Base-by-base conservation (phyloP, 164 flowering plant species). In the Akebia trifoliata region DNA sequence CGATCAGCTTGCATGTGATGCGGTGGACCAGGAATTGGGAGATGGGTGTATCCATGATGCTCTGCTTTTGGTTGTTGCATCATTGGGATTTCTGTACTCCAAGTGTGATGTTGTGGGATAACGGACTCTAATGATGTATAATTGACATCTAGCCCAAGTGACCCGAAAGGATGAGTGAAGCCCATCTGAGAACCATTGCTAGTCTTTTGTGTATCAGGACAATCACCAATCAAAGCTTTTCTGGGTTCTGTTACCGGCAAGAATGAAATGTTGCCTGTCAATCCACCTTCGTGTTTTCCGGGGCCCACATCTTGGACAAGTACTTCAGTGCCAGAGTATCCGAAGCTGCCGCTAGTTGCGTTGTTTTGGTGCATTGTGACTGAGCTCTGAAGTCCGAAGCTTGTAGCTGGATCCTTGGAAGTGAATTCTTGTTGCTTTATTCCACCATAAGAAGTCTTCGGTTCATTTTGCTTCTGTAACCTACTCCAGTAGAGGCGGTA, bases 401-500 rank as follows among this genome's bases (percentile, higher is more conserved):
- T 72, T 63, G 65, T 67, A 49, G 69, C 4, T 34, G 78, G 30
- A 20, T 86, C 87, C 68, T 73, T 73, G 2, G 71, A 38, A 50
- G 74, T 65, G 48, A 57, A 17, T 31, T 83, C 86, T 25, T 75
- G 61, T 47, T 74, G 76, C 70, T 71, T 82, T 25, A 56, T 49
- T 26, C 78, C 80, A 64, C 71, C 57, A 52, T 54, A 65, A 54
- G 79, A 57, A 56, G 66, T 44, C 60, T 72, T 77, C 2, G 70
- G 48, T 46, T 84, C 86, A 65, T 72, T 77, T 50, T 84, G 88
- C 60, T 81, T 92, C 64, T 78, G 85, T 66, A 92, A 59, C 69
- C 98, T 76, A 62, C 79, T 79, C 80, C 89, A 73, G 75, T 89
- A 92, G 48, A 87, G 84, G 20, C 98, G 91, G 67, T 89, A 92